Evolutionary conservation across 345 rosid species (phyloP), one percentile per base, ranked within the genome.

Genomic region (Salix suchowensis): DNA sequence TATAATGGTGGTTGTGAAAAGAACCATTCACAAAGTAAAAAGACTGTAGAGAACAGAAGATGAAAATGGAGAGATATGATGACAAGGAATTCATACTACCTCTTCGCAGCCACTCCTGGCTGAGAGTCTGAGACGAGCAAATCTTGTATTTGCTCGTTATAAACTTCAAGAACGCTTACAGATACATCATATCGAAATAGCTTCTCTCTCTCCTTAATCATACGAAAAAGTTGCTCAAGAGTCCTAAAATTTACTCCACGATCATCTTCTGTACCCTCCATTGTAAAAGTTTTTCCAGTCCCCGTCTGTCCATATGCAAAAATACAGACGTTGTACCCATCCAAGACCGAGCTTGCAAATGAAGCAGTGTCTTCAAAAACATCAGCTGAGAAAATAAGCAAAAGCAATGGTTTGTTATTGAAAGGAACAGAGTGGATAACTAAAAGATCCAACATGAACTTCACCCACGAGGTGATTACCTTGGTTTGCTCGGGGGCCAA

Each of bases 271-370:
- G 94, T 92, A 21, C 98, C 98, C 74, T 96, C 97, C 99, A 93
- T 96, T 40, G 98, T 93, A 77, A 89, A 96, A 66, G 97, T 93
- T 82, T 96, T 96, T 19, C 98, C 94, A 5, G 95, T 91, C 69
- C 99, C 99, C 55, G 99, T 96, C 84, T 96, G 99, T 52, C 99
- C 98, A 80, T 96, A 92, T 72, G 98, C 98, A 69, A 92, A 96
- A 72, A 96, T 90, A 82, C 98, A 96, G 21, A 89, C 99, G 76
- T 96, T 93, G 89, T 88, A 93, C 37, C 99, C 99, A 89, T 96
- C 99, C 78, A 96, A 85, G 60, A 96, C 96, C 15, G 98, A 96
- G 55, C 89, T 87, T 24, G 94, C 95, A 81, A 96, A 89, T 73
- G 98, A 88, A 70, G 94, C 95, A 42, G 97, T 93, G 74, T 91